Conservation (phyloP, 139 green algal genomes). For the Nannochloris sp. region DNA sequence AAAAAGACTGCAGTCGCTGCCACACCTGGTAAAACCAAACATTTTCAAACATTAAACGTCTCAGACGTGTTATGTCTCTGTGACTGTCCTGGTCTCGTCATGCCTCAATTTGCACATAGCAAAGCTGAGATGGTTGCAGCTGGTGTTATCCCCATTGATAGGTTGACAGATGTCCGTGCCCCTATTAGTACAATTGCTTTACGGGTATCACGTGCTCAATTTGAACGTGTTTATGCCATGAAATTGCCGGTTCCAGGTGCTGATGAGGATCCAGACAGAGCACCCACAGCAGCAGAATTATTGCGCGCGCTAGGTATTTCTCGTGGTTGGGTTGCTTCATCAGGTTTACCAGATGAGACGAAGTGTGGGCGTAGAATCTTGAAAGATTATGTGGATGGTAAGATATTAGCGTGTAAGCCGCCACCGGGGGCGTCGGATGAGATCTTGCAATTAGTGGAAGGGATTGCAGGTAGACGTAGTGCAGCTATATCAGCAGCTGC, state of each 20-base stretch:
- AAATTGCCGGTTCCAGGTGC: conserved; percentile 37
- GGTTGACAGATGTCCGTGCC: conserved; percentile 80
- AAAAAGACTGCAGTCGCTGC: conserved; percentile 94
- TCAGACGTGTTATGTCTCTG: conserved; percentile 66
- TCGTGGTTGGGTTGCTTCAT: conserved; percentile 59
- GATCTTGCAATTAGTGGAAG: background rate
- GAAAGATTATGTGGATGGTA: conserved; percentile 86
- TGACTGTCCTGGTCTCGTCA: conserved; percentile 89
- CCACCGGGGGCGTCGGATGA: conserved; percentile 45
- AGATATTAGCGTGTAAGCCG: conserved; percentile 73
- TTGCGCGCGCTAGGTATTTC: conserved; percentile 50
- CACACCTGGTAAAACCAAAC: conserved; percentile 98
- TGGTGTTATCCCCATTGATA: conserved; percentile 95
- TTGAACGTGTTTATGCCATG: conserved; percentile 75
- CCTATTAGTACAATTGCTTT: conserved; percentile 65
- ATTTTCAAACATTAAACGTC: conserved; percentile 97
- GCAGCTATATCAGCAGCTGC: background rate
- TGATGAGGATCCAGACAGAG: conserved; percentile 32
- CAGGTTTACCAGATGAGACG: conserved; percentile 82
- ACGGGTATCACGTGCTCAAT: conserved; percentile 35
- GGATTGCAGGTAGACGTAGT: background rate
- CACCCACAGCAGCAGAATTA: conserved; percentile 46
- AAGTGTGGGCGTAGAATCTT: conserved; percentile 69
- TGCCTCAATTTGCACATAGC: conserved; percentile 81
- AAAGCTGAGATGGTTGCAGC: conserved; percentile 92